phyloP scores from a whole-genome alignment of 768 basidiomycete species.

The Boletus coccyginus region DNA sequence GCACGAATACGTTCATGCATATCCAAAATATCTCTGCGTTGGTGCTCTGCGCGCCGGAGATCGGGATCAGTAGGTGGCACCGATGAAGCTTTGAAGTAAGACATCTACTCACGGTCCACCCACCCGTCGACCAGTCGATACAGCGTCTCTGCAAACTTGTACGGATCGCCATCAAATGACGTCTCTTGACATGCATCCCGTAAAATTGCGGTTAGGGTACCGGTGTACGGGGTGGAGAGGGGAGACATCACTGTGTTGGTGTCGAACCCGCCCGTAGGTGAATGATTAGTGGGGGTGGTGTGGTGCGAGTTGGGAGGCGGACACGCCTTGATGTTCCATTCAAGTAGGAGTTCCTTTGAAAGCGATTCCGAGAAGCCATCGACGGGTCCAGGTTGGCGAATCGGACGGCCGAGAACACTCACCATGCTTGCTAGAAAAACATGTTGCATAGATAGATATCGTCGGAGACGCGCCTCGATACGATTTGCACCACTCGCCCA shows the following conservation, averaged over 20 bases:
- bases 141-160: constrained; percentile 12
- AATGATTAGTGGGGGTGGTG: too few relatives aligned
- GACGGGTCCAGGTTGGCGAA: not conserved
- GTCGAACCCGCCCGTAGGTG: constrained; percentile 13
- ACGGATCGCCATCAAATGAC: constrained; percentile 9
- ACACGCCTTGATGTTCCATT: constrained; percentile 20
- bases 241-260: constrained; percentile 4
- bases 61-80: too few relatives aligned
- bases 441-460: not conserved
- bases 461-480: not conserved
- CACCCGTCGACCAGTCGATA: constrained; percentile 2
- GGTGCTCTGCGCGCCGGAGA: not conserved
- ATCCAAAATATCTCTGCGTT: too few relatives aligned
- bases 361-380: constrained; percentile 10
- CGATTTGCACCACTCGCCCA: not conserved
- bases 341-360: constrained; percentile 6
- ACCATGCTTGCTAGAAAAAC: constrained; percentile 10
- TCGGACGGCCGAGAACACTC: not conserved
- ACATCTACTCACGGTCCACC: too few relatives aligned
- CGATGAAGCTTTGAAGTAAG: too few relatives aligned
- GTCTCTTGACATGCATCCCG: not conserved
- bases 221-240: constrained; percentile 9
- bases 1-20: too few relatives aligned
- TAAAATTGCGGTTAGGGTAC: not conserved
- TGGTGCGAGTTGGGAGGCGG: too few relatives aligned